phyloP scores from a whole-genome alignment of 176 grass and related monocot species.

The Poa pratensis region DNA sequence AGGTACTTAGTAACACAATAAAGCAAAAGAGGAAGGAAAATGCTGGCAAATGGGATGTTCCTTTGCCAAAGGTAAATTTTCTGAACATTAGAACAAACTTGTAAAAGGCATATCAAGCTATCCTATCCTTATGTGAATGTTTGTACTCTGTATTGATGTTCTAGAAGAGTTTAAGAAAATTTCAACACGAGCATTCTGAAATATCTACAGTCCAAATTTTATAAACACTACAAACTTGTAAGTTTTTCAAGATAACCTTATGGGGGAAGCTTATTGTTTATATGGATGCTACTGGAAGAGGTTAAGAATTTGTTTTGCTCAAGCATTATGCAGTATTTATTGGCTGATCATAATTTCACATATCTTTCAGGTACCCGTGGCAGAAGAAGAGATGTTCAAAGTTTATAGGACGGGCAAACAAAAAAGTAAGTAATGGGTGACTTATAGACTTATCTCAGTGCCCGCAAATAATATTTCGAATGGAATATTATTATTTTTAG shows the following conservation, averaged over 20 bases:
- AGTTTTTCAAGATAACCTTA: not conserved
- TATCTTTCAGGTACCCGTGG: constrained; percentile 62
- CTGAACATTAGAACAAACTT: no score
- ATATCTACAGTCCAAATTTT: no score
- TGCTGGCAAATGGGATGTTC: not conserved
- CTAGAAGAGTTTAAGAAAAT: not conserved
- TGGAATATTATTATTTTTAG: not conserved
- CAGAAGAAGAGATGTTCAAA: constrained; percentile 87
- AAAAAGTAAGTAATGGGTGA: constrained; percentile 62
- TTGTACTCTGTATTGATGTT: not conserved
- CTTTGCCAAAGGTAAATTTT: constrained; percentile 58
- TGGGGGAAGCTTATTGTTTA: not conserved
- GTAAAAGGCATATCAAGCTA: not conserved
- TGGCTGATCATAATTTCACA: not conserved
- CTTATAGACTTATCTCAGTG: not conserved
- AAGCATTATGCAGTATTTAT: not conserved
- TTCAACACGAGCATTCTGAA: no score
- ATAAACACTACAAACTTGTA: not conserved
- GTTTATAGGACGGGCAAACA: constrained; percentile 72
- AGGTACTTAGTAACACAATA: constrained; percentile 91
- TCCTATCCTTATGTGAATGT: not conserved
- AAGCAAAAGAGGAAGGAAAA: constrained; percentile 50
- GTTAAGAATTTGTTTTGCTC: not conserved
- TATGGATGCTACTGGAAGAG: not conserved
- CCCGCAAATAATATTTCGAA: not conserved